Conservation (phyloP, 768 basidiomycete species). For the Tricholoma saponaceum region DNA sequence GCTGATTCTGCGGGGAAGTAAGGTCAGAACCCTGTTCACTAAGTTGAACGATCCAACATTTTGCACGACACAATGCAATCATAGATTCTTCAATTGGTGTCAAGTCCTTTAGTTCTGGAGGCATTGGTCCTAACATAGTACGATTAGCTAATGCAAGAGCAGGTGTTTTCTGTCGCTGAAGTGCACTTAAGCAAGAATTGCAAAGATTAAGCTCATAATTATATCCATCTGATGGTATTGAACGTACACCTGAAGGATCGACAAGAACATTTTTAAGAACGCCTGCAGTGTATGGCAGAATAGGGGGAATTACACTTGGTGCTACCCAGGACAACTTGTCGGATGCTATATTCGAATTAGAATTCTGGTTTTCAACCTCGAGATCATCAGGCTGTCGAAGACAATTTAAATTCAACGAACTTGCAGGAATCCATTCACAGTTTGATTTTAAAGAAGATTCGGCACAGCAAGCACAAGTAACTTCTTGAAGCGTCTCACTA, state of each 20-base stretch:
- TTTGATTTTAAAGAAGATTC: background rate
- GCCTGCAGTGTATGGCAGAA: background rate
- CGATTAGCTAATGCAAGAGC: conserved; percentile 28
- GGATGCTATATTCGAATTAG: background rate
- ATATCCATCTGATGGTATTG: background rate
- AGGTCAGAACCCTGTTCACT: conserved; percentile 15
- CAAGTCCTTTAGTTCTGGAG: conserved; percentile 24
- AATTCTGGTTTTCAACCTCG: background rate
- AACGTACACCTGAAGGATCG: background rate
- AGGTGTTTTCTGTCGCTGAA: conserved; percentile 13
- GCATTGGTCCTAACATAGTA: conserved; percentile 25
- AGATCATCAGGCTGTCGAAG: background rate
- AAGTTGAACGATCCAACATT: conserved; percentile 32
- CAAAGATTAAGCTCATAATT: background rate
- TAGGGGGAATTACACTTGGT: background rate
- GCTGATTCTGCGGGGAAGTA: conserved; percentile 16
- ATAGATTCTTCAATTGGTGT: conserved; percentile 36
- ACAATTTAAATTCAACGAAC: background rate
- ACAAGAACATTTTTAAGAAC: background rate
- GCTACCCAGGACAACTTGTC: background rate
- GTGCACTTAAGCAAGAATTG: background rate
- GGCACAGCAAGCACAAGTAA: background rate
- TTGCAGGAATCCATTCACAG: background rate
- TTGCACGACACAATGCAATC: conserved; percentile 32
- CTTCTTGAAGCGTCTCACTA: background rate